Conservation (phyloP, 2,329 filamentous ascomycete genomes). For the Zymoseptoria brevis region DNA sequence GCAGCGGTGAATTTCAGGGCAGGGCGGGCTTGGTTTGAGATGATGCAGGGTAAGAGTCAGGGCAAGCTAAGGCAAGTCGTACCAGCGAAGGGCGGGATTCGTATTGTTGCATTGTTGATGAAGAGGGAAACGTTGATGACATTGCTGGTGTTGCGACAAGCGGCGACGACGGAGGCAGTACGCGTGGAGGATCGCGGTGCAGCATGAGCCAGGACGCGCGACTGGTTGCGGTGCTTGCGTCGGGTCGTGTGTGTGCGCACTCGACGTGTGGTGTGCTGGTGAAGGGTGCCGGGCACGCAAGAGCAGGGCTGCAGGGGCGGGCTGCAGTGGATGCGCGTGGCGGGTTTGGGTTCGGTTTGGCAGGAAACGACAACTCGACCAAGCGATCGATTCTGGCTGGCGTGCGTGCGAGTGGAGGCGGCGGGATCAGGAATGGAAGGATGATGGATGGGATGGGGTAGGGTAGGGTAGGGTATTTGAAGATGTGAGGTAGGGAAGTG, state of each 20-base stretch:
- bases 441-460: background rate
- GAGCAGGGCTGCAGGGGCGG: background rate
- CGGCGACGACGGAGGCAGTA: background rate
- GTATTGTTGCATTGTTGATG: slow-evolving; percentile 1
- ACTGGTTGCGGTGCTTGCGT: background rate
- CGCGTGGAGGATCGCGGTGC: background rate
- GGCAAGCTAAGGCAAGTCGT: background rate
- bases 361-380: background rate
- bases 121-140: background rate
- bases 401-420: background rate
- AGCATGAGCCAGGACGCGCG: background rate
- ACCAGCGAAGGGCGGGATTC: background rate
- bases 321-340: background rate
- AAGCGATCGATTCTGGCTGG: too few species aligned
- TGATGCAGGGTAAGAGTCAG: background rate
- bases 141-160: background rate
- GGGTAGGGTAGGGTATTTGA: background rate
- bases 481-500: background rate
- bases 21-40: slow-evolving; percentile 1
- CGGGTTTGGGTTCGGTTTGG: background rate
- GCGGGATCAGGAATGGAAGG: background rate
- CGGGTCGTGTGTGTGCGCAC: background rate
- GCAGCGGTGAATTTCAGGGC: slow-evolving; percentile 5
- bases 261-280: background rate
- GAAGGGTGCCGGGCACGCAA: background rate